Conservation (phyloP, 1,139 yeast genomes). For the Kodamaea plutei region DNA sequence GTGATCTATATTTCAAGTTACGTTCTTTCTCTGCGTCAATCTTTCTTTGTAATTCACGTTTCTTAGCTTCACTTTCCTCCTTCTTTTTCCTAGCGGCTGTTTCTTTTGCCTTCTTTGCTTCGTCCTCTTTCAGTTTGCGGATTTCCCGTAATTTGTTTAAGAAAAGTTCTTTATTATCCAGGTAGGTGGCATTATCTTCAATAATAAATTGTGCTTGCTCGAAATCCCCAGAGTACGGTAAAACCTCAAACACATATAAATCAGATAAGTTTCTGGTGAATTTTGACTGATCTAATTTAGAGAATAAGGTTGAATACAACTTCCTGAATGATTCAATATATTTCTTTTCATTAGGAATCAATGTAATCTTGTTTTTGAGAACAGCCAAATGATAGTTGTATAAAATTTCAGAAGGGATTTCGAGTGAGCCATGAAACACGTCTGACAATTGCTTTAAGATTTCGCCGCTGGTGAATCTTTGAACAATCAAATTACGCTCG, state of each 20-base stretch:
- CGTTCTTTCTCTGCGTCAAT: conserved; percentile 23
- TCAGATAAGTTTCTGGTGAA: conserved; percentile 23
- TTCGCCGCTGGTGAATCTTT: conserved; percentile 19
- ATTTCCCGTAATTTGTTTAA: conserved; percentile 17
- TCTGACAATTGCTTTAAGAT: conserved; percentile 21
- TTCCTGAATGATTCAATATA: conserved; percentile 7
- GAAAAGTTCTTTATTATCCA: conserved; percentile 13
- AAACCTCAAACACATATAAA: conserved; percentile 33
- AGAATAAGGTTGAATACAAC: conserved; percentile 10
- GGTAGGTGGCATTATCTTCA: conserved; percentile 18
- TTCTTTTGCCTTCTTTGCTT: conserved; percentile 17
- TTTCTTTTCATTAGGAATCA: conserved; percentile 7
- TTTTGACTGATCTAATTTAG: conserved; percentile 4
- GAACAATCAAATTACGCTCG: conserved; percentile 10
- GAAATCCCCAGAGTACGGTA: conserved; percentile 28
- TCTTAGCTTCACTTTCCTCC: conserved; percentile 16
- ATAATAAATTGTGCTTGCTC: conserved; percentile 28
- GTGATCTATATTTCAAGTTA: conserved; percentile 32
- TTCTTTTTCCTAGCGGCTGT: conserved; percentile 12
- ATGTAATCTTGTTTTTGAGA: conserved; percentile 18
- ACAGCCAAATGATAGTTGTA: conserved; percentile 32
- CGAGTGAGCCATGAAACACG: conserved; percentile 18
- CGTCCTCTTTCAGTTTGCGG: conserved; percentile 15
- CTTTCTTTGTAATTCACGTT: conserved; percentile 20
- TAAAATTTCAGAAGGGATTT: conserved; percentile 32